Evolutionary conservation across 768 basidiomycete genomes (phyloP).

Genomic region (Asterophora parasitica): DNA sequence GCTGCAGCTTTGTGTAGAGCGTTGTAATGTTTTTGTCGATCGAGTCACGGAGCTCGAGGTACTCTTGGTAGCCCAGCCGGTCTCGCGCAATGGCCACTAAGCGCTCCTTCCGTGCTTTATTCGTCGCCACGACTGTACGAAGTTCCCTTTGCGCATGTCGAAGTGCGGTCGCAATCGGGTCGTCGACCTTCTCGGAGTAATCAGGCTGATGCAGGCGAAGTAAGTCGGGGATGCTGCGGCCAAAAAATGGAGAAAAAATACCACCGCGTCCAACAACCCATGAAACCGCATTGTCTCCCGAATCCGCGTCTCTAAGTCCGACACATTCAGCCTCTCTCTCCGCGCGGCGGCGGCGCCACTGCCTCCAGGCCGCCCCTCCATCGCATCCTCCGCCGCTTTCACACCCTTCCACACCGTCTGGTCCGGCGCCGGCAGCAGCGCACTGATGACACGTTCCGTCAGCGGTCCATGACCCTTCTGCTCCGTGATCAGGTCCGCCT

Average conservation of each 20-base stretch:
- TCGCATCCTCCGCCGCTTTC: constrained; percentile 79
- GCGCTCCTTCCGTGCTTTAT: constrained; percentile 77
- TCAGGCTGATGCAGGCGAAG: constrained; percentile 50
- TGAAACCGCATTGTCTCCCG: constrained; percentile 75
- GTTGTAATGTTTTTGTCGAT: constrained; percentile 81
- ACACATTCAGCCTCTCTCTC: constrained; percentile 71
- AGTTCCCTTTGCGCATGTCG: constrained; percentile 85
- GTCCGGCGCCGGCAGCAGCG: constrained; percentile 68
- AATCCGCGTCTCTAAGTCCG: constrained; percentile 72
- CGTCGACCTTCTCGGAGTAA: constrained; percentile 78
- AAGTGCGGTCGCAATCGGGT: constrained; percentile 88
- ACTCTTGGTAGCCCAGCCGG: constrained; percentile 89
- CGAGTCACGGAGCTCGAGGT: constrained; percentile 75
- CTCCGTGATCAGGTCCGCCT: constrained; percentile 65
- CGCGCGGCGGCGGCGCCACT: constrained; percentile 74
- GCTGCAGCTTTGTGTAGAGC: constrained; percentile 75
- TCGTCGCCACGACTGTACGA: constrained; percentile 68
- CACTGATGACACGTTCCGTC: constrained; percentile 79
- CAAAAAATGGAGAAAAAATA: constrained; percentile 34
- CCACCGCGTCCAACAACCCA: constrained; percentile 63
- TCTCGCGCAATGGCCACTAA: constrained; percentile 76
- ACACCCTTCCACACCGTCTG: constrained; percentile 65
- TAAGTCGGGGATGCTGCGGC: constrained; percentile 1
- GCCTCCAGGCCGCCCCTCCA: constrained; percentile 79
- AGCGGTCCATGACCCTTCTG: constrained; percentile 82